Base-by-base conservation (phyloP, 805 yeast species). In the Ogataea methylovora region DNA sequence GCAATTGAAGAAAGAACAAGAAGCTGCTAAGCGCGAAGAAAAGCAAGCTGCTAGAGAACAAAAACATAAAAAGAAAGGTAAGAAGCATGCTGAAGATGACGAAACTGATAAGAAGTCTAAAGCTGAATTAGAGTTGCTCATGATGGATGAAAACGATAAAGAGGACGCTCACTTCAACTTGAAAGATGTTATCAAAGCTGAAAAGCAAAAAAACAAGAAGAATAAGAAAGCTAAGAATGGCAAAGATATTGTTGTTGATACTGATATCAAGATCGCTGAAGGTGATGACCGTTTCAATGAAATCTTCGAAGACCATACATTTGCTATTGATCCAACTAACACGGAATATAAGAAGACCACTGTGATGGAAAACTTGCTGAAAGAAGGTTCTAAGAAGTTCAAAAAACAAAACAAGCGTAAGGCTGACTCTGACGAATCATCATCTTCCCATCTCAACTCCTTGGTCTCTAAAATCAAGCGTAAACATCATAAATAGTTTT, bases 261-360 rank as follows among this genome's bases (percentile, higher is more conserved):
- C 30, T 3, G 51, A 46, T 28, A 79, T 84, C 57, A 65, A 71
- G 44, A 73, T 87, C 29, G 87, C 85, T 49, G 73, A 84, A 49
- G 65, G 67, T 27, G 98, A 92, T 66, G 78, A 82, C 12, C 79
- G 98, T 62, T 92, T 92, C 66, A 70, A 70, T 30, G 94, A 82
- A 44, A 67, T 87, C 43, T 85, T 80, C 51, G 86, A 86, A 49
- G 79, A 76, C 41, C 95, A 84, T 42, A 92, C 82, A 41, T 92
- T 76, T 60, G 96, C 96, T 10, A 87, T 94, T 53, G 98, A 94
- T 59, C 94, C 97, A 16, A 79, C 94, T 15, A 77, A 71, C 51
- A 83, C 94, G n/a, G 95, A 85, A 54, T 90, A 74, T 67, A 87
- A 84, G 63, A 76, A 80, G 58, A 88, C 97, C 1, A 64, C 75